phyloP scores from a whole-genome alignment of 2,329 filamentous ascomycete genomes.

The Beauveria varroae region DNA sequence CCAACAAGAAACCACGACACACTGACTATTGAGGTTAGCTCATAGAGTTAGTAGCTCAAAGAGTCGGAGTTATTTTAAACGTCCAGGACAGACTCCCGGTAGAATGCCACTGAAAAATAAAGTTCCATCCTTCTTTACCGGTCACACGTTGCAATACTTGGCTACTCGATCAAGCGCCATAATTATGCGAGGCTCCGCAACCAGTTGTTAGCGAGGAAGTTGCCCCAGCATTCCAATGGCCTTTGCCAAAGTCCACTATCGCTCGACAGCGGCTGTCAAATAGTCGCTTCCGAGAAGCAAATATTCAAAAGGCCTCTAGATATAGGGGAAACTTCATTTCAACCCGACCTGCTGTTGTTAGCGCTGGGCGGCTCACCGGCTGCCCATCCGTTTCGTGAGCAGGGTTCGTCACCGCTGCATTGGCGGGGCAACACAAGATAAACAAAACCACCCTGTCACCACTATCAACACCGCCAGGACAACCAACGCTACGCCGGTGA shows the following conservation, averaged over 20 bases:
- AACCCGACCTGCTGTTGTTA: background rate
- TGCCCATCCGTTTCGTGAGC: background rate
- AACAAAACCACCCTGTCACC: constrained; percentile 10
- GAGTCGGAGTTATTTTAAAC: too few species aligned
- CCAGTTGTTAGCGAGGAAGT: background rate
- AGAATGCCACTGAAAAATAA: background rate
- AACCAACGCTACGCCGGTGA: background rate
- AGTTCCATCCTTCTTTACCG: background rate
- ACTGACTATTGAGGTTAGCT: too few species aligned
- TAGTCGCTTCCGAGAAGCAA: background rate
- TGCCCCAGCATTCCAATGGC: background rate
- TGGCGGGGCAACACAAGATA: constrained; percentile 12
- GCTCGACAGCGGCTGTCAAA: background rate
- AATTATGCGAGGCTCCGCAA: background rate
- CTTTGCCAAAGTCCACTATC: background rate
- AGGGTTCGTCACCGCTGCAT: constrained; percentile 4
- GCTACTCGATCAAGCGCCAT: too few species aligned
- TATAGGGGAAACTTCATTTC: background rate
- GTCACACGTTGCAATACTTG: too few species aligned
- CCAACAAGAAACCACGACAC: too few species aligned
- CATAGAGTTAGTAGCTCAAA: too few species aligned
- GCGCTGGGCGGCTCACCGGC: background rate
- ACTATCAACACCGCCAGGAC: constrained; percentile 2
- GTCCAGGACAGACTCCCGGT: background rate
- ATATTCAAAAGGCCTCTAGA: background rate